Evolutionary conservation across 163 green algal species (phyloP), one percentile per base, ranked within the genome.

Genomic region (Volvox carteri): DNA sequence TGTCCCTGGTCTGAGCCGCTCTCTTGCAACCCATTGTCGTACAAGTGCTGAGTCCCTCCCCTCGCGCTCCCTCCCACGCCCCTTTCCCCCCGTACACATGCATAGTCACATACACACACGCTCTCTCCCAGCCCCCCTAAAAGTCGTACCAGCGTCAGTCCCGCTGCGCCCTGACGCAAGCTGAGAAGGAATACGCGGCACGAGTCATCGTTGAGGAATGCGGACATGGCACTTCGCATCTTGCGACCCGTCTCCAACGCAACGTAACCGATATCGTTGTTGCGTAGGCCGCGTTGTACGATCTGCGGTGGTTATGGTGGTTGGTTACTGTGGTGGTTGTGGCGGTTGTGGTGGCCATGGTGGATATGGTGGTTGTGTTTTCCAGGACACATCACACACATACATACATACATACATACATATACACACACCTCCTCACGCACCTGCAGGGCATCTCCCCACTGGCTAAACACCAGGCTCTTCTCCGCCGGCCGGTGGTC

Each of bases 61-160:
- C n/a, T n/a, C n/a, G n/a, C n/a, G n/a, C n/a, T n/a, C n/a, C n/a
- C n/a, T n/a, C n/a, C n/a, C n/a, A n/a, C n/a, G n/a, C n/a, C n/a
- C n/a, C n/a, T n/a, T n/a, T n/a, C n/a, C n/a, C n/a, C 4, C 28
- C 54, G 54, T 65, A 65, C 5, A 65, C 8, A 30, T n/a, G n/a
- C n/a, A n/a, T n/a, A n/a, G n/a, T n/a, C n/a, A n/a, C 54, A 23
- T 65, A 65, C 54, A 25, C 6, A 65, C 8, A 65, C 4, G 19
- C 54, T 65, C 7, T 23, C 54, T 65, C n/a, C n/a, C n/a, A n/a
- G n/a, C n/a, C n/a, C n/a, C n/a, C n/a, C n/a, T n/a, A n/a, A n/a
- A n/a, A n/a, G n/a, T n/a, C 72, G 18, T 21, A 93, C 93, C 56
- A 97, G 93, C 0, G 93, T 97, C 1, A 97, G 93, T 0, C 95